phyloP scores from a whole-genome alignment of 495 filamentous ascomycete species.

The Acidomyces sp. region DNA sequence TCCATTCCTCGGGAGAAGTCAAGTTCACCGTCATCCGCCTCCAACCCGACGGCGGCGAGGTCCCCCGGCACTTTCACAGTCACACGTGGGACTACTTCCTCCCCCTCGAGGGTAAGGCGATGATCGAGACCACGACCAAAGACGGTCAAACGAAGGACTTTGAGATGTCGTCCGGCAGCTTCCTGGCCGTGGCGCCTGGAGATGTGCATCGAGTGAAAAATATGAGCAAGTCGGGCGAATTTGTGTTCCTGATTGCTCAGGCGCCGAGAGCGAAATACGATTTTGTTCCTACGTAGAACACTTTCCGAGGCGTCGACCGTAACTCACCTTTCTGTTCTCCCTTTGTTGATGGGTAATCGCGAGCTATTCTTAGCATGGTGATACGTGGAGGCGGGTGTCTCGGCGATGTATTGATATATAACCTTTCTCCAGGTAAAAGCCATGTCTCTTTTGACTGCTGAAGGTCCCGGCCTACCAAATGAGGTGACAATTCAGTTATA shows the following conservation, averaged over 20 bases:
- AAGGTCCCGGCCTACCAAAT: no score
- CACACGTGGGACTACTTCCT: constrained; percentile 8
- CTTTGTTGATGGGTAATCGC: no score
- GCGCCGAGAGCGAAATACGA: constrained; percentile 5
- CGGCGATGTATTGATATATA: no score
- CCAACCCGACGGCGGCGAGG: constrained; percentile 3
- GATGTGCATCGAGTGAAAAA: constrained; percentile 8
- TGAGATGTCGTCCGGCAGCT: constrained; percentile 5
- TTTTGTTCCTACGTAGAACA: constrained; percentile 9
- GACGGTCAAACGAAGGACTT: constrained; percentile 6
- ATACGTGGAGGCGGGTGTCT: no score
- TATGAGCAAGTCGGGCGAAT: constrained; percentile 1
- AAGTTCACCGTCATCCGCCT: constrained; percentile 11
- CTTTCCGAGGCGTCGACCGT: no score
- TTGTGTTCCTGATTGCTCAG: constrained; percentile 7
- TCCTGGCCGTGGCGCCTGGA: constrained; percentile 1
- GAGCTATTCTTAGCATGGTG: no score
- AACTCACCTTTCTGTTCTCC: no score
- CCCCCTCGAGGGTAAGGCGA: constrained; percentile 1
- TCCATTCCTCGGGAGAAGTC: constrained; percentile 7
- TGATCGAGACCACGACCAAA: constrained; percentile 6
- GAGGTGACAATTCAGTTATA: no score
- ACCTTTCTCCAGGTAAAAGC: no score
- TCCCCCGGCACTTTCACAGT: constrained; percentile 7
- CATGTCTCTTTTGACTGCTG: no score